Evolutionary conservation across 2,329 filamentous ascomycete species (phyloP).

Genomic region (Grosmannia huntii): DNA sequence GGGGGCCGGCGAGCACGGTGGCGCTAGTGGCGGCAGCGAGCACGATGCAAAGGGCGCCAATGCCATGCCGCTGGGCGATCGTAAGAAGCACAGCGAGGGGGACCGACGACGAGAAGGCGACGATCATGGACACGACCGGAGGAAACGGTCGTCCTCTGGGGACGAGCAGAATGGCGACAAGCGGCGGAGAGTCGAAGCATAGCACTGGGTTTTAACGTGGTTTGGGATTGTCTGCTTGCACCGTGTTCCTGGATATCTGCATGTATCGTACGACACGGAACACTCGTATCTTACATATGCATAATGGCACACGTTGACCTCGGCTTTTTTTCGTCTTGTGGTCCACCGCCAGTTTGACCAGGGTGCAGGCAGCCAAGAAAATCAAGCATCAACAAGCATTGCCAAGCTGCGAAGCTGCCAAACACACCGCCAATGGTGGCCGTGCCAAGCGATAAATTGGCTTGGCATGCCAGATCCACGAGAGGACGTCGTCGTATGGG

Average conservation of each 20-base stretch:
- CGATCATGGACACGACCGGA: conserved; percentile 29
- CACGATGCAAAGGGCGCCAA: conserved; percentile 53
- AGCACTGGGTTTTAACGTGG: neutral
- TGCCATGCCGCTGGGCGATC: conserved; percentile 53
- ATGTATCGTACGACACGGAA: too few relatives aligned
- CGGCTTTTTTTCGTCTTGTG: too few relatives aligned
- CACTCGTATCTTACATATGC: too few relatives aligned
- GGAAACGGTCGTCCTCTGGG: conserved; percentile 45
- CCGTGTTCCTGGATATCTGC: neutral
- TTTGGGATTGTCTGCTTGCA: neutral
- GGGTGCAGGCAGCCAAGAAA: neutral
- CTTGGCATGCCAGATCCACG: neutral
- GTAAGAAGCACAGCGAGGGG: conserved; percentile 25
- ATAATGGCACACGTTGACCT: too few relatives aligned
- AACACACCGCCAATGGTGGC: neutral
- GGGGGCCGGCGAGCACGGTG: conserved; percentile 18
- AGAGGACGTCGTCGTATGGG: too few relatives aligned
- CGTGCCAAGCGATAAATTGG: neutral
- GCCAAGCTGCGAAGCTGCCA: neutral
- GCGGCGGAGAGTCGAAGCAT: conserved; percentile 39
- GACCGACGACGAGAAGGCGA: conserved; percentile 23
- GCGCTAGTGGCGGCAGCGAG: conserved; percentile 35
- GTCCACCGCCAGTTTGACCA: neutral
- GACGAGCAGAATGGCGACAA: conserved; percentile 40
- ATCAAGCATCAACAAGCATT: neutral